Percentiles rank a stretch among this genome's conserved stretches.
Evolutionary conservation across 345 rosid genomes (phyloP).

Genomic region (Garcia nutans): DNA sequence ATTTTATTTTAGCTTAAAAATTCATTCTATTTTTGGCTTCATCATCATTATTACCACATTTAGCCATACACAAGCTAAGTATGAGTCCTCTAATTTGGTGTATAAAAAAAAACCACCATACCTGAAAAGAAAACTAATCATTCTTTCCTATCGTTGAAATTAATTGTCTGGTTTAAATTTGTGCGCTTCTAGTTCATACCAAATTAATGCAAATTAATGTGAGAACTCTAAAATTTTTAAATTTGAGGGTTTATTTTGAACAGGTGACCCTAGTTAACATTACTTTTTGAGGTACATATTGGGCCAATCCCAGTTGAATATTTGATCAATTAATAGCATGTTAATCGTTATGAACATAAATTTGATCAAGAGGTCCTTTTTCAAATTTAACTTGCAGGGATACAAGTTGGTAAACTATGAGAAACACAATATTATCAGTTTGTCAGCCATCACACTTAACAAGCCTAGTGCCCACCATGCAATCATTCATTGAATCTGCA

Average conservation of each 20-base stretch:
- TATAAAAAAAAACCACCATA: not conserved
- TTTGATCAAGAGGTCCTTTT: not conserved
- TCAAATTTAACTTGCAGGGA: constrained; percentile 47
- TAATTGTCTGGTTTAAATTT: too few species aligned
- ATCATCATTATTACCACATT: not conserved
- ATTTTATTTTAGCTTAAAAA: too few species aligned
- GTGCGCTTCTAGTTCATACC: too few species aligned
- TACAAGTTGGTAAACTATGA: constrained; percentile 80
- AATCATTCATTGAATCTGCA: constrained; percentile 58
- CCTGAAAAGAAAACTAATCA: not conserved
- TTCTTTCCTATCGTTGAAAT: not conserved
- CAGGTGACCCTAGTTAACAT: not conserved
- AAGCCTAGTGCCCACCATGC: constrained; percentile 78
- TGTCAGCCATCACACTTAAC: constrained; percentile 87
- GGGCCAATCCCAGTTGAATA: not conserved
- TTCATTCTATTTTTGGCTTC: not conserved
- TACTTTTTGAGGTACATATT: not conserved
- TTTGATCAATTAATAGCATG: not conserved
- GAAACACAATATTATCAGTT: constrained; percentile 77
- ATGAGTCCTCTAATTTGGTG: not conserved
- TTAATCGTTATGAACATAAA: not conserved
- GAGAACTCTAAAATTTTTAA: too few species aligned
- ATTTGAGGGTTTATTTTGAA: too few species aligned
- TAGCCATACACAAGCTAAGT: not conserved
- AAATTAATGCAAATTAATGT: too few species aligned